phyloP scores from a whole-genome alignment of 2,329 filamentous ascomycete genomes.

The Sclerotinia subarctica region DNA sequence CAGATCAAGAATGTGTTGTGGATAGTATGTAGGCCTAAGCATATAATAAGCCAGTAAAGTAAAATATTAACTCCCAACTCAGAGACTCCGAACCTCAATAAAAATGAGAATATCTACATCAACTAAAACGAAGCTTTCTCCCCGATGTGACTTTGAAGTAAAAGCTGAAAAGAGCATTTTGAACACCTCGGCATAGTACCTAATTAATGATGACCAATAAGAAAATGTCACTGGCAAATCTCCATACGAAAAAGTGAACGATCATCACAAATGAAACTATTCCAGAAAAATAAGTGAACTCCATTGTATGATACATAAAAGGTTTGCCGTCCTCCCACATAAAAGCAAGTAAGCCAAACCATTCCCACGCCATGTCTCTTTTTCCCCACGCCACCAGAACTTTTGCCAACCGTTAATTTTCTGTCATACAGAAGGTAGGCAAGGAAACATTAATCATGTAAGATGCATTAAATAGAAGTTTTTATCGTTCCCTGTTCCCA shows the following conservation, averaged over 20 bases:
- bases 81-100: neutral
- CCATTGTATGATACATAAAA: constrained; percentile 39
- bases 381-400: constrained; percentile 26
- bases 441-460: constrained; percentile 38
- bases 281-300: constrained; percentile 28
- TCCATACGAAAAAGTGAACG: neutral
- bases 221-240: neutral
- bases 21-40: neutral
- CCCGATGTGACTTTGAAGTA: neutral
- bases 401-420: constrained; percentile 27
- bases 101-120: neutral
- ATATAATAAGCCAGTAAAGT: no score
- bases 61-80: neutral
- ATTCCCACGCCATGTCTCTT: constrained; percentile 36
- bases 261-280: neutral
- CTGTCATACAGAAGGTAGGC: constrained; percentile 29
- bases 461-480: constrained; percentile 36
- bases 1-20: no score
- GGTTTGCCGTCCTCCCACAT: constrained; percentile 23
- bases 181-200: neutral
- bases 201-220: no score
- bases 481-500: constrained; percentile 28
- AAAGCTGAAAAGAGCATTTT: neutral
- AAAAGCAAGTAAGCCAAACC: constrained; percentile 34
- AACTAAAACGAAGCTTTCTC: neutral